A percentile compares a stretch with the other conserved stretches of the same genome.
Conservation (phyloP, 2,329 filamentous ascomycete genomes). For the Cladophialophora bantiana region DNA sequence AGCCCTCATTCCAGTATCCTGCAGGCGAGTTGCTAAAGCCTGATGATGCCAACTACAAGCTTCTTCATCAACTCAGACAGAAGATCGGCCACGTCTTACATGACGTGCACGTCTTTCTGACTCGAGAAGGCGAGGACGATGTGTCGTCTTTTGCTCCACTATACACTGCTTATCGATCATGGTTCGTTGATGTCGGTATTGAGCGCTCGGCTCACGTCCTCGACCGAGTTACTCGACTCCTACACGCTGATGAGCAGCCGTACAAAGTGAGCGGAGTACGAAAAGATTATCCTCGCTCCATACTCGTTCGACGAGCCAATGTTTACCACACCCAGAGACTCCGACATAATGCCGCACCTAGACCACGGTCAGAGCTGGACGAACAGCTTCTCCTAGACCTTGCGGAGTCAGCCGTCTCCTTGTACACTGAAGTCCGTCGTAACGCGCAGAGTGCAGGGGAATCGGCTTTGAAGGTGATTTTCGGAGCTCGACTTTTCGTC, state of each 20-base stretch:
- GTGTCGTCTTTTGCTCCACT: constrained; percentile 93
- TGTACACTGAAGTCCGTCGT: constrained; percentile 94
- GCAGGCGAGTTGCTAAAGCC: constrained; percentile 81
- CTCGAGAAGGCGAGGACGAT: constrained; percentile 87
- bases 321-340: constrained; percentile 94
- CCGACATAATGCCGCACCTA: constrained; percentile 87
- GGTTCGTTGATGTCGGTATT: constrained; percentile 97
- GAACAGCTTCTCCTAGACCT: constrained; percentile 84
- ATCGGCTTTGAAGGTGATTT: constrained; percentile 88
- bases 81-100: constrained; percentile 81
- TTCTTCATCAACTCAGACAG: constrained; percentile 81
- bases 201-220: constrained; percentile 93
- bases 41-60: constrained; percentile 70
- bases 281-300: constrained; percentile 88
- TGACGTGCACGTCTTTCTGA: constrained; percentile 82
- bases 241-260: constrained; percentile 84
- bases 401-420: constrained; percentile 84
- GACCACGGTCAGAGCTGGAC: constrained; percentile 89
- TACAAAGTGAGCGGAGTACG: constrained; percentile 94
- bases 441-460: constrained; percentile 92
- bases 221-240: constrained; percentile 82
- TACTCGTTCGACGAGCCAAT: constrained; percentile 91
- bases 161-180: constrained; percentile 90
- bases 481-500: constrained; percentile 85
- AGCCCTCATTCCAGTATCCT: constrained; percentile 85